phyloP scores from a whole-genome alignment of 163 green algal genomes.

The Prototheca wickerhamii region DNA sequence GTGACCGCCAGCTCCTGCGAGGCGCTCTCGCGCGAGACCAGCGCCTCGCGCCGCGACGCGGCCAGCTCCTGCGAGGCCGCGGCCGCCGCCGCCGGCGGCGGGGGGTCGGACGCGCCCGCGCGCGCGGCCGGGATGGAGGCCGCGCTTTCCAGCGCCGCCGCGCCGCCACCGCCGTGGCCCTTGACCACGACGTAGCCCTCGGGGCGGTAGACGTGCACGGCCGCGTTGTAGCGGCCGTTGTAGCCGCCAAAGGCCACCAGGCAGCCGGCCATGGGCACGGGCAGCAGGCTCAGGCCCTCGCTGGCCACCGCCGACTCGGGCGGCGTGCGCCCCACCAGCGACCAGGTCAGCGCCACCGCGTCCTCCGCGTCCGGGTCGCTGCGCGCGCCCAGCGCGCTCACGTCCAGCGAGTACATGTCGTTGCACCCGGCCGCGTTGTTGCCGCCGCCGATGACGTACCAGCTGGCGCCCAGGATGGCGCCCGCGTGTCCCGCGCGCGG shows the following conservation, averaged over 20 bases:
- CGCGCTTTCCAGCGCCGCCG: background rate
- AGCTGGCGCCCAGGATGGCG: constrained; percentile 51
- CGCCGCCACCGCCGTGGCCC: background rate
- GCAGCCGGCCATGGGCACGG: constrained; percentile 30
- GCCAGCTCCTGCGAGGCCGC: constrained; percentile 26
- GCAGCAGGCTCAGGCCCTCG: constrained; percentile 58
- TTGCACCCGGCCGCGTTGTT: constrained; percentile 77
- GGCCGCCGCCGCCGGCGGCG: background rate
- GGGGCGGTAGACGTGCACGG: constrained; percentile 48
- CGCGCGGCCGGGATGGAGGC: background rate
- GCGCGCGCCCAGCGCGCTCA: constrained; percentile 18
- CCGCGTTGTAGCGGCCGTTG: constrained; percentile 77
- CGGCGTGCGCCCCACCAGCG: constrained; percentile 47
- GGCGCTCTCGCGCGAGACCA: constrained; percentile 48
- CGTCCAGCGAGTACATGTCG: constrained; percentile 64
- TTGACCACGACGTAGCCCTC: constrained; percentile 22
- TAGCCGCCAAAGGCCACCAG: constrained; percentile 83
- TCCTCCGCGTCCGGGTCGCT: background rate
- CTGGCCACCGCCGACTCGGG: constrained; percentile 52
- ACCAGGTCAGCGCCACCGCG: constrained; percentile 34
- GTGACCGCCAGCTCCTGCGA: constrained; percentile 58
- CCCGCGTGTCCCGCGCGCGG: constrained; percentile 73
- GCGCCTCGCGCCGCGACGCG: constrained; percentile 34
- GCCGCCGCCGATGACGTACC: constrained; percentile 83
- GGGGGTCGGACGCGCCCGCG: background rate